phyloP scores from a whole-genome alignment of 1,284 basidiomycete genomes.

The Polyporus tsugae region DNA sequence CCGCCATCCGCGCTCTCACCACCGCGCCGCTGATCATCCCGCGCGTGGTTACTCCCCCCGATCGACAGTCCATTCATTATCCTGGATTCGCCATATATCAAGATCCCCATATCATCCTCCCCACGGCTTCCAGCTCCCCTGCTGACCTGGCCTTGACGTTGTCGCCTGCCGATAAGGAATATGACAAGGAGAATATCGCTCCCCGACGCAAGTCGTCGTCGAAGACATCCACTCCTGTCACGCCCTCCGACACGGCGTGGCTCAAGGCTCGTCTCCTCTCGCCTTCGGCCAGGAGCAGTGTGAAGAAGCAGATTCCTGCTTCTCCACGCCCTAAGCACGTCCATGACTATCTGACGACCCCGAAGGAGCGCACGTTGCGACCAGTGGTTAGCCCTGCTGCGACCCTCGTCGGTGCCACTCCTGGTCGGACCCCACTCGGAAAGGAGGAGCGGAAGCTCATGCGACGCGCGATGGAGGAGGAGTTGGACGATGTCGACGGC shows the following conservation, averaged over 20 bases:
- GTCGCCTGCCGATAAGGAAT: constrained; percentile 44
- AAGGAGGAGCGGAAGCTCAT: constrained; percentile 31
- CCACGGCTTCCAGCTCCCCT: constrained; percentile 22
- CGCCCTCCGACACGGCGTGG: constrained; percentile 28
- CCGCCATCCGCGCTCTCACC: constrained; percentile 38
- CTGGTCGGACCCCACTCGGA: constrained; percentile 28
- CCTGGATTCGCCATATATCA: constrained; percentile 74
- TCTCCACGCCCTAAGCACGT: constrained; percentile 33
- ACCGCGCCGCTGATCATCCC: constrained; percentile 43
- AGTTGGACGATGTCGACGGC: constrained; percentile 30
- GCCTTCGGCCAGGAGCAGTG: constrained; percentile 17
- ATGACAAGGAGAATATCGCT: constrained; percentile 63
- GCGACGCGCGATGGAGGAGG: constrained; percentile 31
- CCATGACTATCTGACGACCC: constrained; percentile 28
- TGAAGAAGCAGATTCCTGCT: constrained; percentile 19
- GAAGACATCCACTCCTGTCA: constrained; percentile 17
- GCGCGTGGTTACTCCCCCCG: constrained; percentile 54
- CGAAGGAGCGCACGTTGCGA: constrained; percentile 19
- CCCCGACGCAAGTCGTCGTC: constrained; percentile 31
- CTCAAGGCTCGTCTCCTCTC: constrained; percentile 31
- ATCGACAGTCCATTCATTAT: constrained; percentile 72
- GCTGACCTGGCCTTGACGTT: constrained; percentile 19
- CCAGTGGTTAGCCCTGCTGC: constrained; percentile 15
- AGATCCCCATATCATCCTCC: constrained; percentile 54
- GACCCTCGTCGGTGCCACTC: constrained; percentile 21